Conservation (phyloP, 306 rosid species). For the cucumber (Cucumis sativus) region Cucumber_9930_V3 NC_026661.2:18808001-18808500, state of each 20-base stretch:
- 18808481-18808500: slow-evolving; percentile 24
- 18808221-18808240: background rate
- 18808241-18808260: slow-evolving; percentile 14
- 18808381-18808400: background rate
- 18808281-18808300: slow-evolving; percentile 21
- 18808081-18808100: slow-evolving; percentile 57
- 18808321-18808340: background rate
- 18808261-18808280: background rate
- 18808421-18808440: slow-evolving; percentile 22
- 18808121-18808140: slow-evolving; percentile 34
- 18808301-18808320: background rate
- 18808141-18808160: slow-evolving; percentile 36
- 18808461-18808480: slow-evolving; percentile 54
- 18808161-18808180: slow-evolving; percentile 32
- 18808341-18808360: background rate
- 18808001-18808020: slow-evolving; percentile 27
- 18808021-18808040: slow-evolving; percentile 15
- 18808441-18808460: slow-evolving; percentile 26
- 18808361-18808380: too few relatives aligned
- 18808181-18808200: slow-evolving; percentile 24
- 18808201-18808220: slow-evolving; percentile 15
- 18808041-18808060: background rate
- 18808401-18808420: slow-evolving; percentile 24
- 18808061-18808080: slow-evolving; percentile 33
- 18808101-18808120: slow-evolving; percentile 18